phyloP scores from a whole-genome alignment of 371 early-diverging fungal species.

The Smittium culicis region DNA sequence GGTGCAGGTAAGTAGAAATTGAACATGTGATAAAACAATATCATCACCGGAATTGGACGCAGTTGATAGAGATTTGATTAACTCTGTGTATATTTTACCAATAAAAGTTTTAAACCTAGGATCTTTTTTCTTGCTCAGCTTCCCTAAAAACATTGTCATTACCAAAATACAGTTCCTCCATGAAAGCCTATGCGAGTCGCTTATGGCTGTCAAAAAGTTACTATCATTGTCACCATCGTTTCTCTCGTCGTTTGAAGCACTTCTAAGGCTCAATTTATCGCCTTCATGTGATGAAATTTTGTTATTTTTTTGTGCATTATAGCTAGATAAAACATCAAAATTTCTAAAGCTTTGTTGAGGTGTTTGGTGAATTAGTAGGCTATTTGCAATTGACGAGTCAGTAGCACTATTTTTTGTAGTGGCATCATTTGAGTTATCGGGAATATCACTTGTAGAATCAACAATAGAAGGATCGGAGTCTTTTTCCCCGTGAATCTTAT shows the following conservation, averaged over 20 bases:
- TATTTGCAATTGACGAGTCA: no score
- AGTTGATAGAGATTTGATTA: not conserved
- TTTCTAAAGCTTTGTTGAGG: not conserved
- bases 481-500: no score
- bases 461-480: no score
- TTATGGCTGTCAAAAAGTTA: not conserved
- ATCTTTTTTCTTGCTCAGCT: not conserved
- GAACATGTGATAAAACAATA: not conserved
- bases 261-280: not conserved
- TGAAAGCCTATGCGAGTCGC: not conserved
- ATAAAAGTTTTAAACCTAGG: not conserved
- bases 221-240: not conserved
- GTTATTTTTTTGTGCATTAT: not conserved
- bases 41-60: not conserved
- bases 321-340: not conserved
- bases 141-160: not conserved
- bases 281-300: not conserved
- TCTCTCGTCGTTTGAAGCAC: not conserved
- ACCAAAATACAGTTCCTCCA: not conserved
- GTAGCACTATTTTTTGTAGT: no score
- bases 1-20: not conserved
- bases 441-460: no score
- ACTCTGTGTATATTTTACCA: not conserved
- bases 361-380: no score
- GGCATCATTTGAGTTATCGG: no score